Evolutionary conservation across 73 alveolate genomes (phyloP).

Genomic region (Paramecium pentaurelia): DNA sequence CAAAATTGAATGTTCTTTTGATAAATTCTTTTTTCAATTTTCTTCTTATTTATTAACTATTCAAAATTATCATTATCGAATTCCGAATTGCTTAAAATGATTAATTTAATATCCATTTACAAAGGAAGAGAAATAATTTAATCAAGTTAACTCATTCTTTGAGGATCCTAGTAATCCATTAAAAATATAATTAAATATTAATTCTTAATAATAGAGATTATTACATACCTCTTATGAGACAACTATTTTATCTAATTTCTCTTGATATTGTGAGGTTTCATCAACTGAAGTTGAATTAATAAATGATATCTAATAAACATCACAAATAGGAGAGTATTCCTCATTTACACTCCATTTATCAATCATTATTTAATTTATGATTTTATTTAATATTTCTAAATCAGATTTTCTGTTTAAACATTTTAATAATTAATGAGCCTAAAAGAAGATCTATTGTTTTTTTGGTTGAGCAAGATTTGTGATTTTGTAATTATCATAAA

Average conservation of each 20-base stretch:
- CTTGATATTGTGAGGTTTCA: not conserved
- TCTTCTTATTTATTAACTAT: not conserved
- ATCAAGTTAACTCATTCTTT: not conserved
- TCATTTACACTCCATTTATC: not conserved
- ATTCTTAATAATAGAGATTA: not conserved
- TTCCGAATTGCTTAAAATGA: not conserved
- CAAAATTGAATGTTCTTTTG: not conserved
- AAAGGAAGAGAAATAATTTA: not conserved
- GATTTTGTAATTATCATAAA: not conserved
- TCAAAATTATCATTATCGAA: not conserved
- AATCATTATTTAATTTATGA: not conserved
- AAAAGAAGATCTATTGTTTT: not conserved
- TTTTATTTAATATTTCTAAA: not conserved
- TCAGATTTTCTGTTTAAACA: not conserved
- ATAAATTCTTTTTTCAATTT: not conserved
- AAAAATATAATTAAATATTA: not conserved
- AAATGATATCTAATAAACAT: not conserved
- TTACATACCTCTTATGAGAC: not conserved
- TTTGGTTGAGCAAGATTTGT: not conserved
- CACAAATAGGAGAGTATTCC: not conserved
- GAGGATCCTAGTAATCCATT: not conserved
- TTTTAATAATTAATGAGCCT: not conserved
- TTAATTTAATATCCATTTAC: not conserved
- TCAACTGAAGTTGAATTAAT: not conserved
- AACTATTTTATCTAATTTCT: not conserved